Conservation (phyloP, 208 protist species). For the Leishmania tarentolae region DNA sequence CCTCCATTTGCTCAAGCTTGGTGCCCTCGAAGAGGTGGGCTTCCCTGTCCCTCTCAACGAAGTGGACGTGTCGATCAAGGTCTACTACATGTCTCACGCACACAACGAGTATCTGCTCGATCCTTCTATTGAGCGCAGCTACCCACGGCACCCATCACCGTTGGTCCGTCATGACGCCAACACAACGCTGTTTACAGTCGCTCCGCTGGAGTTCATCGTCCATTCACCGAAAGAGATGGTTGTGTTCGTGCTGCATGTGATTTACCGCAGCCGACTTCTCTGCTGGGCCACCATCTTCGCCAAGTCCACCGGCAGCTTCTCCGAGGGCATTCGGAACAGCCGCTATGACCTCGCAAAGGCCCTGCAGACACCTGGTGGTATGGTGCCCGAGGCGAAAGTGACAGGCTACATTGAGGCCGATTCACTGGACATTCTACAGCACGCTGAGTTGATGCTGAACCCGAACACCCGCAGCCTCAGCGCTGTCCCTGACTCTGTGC, state of each 20-base stretch:
- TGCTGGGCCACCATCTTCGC: slow-evolving; percentile 63
- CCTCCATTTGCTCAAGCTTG: slow-evolving; percentile 46
- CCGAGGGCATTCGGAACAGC: slow-evolving; percentile 42
- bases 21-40: slow-evolving; percentile 50
- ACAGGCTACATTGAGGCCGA: slow-evolving; percentile 42
- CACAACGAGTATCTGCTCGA: slow-evolving; percentile 52
- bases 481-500: background rate
- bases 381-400: slow-evolving; percentile 38
- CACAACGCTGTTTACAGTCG: slow-evolving; percentile 40
- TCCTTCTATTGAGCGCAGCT: slow-evolving; percentile 37
- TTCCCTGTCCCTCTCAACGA: slow-evolving; percentile 52
- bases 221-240: slow-evolving; percentile 45
- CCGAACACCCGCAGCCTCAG: background rate
- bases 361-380: slow-evolving; percentile 40
- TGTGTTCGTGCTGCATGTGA: slow-evolving; percentile 52
- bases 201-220: slow-evolving; percentile 56
- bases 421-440: slow-evolving; percentile 37
- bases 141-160: slow-evolving; percentile 21
- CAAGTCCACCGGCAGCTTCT: slow-evolving; percentile 37
- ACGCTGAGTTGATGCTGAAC: slow-evolving; percentile 39
- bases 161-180: slow-evolving; percentile 33
- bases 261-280: slow-evolving; percentile 46
- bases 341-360: slow-evolving; percentile 50
- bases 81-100: slow-evolving; percentile 61
- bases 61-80: slow-evolving; percentile 45